phyloP scores from a whole-genome alignment of 257 asterid species.

The Ligustrum vulgare region DNA sequence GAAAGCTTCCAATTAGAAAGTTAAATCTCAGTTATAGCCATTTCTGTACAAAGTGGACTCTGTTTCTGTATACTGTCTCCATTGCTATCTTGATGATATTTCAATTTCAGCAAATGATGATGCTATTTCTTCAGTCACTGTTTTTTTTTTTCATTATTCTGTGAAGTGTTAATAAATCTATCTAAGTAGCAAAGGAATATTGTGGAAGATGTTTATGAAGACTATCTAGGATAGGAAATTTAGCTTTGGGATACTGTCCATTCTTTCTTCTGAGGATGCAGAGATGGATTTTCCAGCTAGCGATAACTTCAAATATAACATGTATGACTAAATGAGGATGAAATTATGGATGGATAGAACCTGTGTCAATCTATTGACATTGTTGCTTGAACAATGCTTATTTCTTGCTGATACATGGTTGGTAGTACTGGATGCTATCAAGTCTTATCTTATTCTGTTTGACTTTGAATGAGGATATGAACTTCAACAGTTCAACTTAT shows the following conservation, averaged over 20 bases:
- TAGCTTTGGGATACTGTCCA: background rate
- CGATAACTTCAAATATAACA: background rate
- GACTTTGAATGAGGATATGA: conserved; percentile 9
- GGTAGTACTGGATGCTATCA: background rate
- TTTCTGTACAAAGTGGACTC: background rate
- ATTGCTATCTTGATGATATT: background rate
- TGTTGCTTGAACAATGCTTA: background rate
- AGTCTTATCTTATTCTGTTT: conserved; percentile 6
- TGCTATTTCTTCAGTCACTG: background rate
- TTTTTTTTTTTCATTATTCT: background rate
- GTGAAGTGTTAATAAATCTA: background rate
- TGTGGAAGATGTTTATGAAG: background rate
- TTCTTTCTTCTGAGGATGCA: background rate
- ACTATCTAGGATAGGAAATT: background rate
- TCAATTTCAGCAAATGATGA: background rate
- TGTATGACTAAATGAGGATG: background rate
- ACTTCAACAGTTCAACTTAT: conserved; percentile 24
- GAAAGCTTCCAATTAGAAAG: background rate
- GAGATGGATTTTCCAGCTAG: background rate
- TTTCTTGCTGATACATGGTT: background rate
- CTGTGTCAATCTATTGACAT: background rate
- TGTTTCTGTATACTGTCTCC: background rate
- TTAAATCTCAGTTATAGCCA: background rate
- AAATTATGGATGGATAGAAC: background rate
- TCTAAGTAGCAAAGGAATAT: background rate